phyloP scores from a whole-genome alignment of 495 filamentous ascomycete species.

The Penicillium ucsense region DNA sequence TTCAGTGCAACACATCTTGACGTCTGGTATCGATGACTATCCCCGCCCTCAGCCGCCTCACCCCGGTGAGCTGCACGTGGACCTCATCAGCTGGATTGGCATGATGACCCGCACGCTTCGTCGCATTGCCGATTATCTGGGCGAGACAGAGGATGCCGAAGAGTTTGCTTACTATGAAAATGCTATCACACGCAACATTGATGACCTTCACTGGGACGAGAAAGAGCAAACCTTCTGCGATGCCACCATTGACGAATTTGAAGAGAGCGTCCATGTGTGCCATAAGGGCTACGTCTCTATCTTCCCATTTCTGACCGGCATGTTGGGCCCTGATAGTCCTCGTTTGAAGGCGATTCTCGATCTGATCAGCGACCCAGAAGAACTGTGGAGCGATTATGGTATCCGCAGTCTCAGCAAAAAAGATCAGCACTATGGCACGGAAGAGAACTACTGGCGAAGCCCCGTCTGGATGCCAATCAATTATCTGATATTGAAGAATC shows the following conservation, averaged over 20 bases:
- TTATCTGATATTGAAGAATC: slow-evolving; percentile 71
- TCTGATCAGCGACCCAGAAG: slow-evolving; percentile 67
- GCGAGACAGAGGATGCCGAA: slow-evolving; percentile 62
- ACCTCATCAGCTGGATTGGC: slow-evolving; percentile 93
- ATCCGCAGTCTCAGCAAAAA: slow-evolving; percentile 79
- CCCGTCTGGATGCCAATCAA: slow-evolving; percentile 98
- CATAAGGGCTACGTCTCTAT: slow-evolving; percentile 95
- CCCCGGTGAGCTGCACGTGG: slow-evolving; percentile 91
- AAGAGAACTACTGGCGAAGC: slow-evolving; percentile 94
- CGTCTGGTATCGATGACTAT: slow-evolving; percentile 93
- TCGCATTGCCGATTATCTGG: slow-evolving; percentile 64
- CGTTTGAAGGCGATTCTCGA: slow-evolving; percentile 65
- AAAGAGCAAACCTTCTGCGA: slow-evolving; percentile 79
- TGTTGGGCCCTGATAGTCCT: slow-evolving; percentile 62
- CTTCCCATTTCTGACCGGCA: slow-evolving; percentile 81
- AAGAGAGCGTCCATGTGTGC: slow-evolving; percentile 82
- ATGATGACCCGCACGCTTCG: slow-evolving; percentile 78
- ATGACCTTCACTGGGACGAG: slow-evolving; percentile 88
- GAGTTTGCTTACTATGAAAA: slow-evolving; percentile 62
- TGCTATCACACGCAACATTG: slow-evolving; percentile 78
- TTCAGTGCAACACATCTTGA: slow-evolving; percentile 74
- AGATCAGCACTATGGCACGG: slow-evolving; percentile 75
- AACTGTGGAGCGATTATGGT: slow-evolving; percentile 80
- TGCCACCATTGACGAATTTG: slow-evolving; percentile 89
- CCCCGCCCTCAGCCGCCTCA: slow-evolving; percentile 93